phyloP scores from a whole-genome alignment of 371 early-diverging fungal species.

The Mortierella sp. region DNA sequence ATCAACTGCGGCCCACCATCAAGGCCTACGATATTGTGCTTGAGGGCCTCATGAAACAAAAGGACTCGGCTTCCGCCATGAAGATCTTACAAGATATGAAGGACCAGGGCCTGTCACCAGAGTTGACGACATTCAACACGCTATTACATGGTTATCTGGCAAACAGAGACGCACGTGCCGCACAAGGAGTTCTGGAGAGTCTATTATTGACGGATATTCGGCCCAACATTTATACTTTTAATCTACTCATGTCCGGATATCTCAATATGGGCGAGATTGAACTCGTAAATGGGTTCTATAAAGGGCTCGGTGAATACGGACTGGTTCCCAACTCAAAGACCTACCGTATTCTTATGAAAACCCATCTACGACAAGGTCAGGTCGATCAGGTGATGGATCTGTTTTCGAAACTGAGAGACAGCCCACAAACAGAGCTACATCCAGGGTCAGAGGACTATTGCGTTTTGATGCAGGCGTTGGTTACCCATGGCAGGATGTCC shows the following conservation, averaged over 20 bases:
- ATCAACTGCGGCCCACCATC: conserved; percentile 44
- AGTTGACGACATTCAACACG: conserved; percentile 46
- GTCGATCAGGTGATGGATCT: conserved; percentile 31
- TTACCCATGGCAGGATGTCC: conserved; percentile 26
- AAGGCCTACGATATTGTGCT: conserved; percentile 33
- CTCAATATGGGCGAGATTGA: conserved; percentile 47
- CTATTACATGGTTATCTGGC: conserved; percentile 35
- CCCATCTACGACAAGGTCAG: conserved; percentile 37
- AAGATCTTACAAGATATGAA: conserved; percentile 44
- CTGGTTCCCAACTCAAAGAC: conserved; percentile 54
- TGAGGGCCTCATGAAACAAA: conserved; percentile 17
- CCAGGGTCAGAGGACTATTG: conserved; percentile 38
- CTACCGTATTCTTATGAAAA: conserved; percentile 45
- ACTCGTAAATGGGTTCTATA: conserved; percentile 54
- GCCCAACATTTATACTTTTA: conserved; percentile 58
- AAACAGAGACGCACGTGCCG: conserved; percentile 33
- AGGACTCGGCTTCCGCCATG: conserved; percentile 29
- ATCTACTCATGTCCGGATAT: conserved; percentile 57
- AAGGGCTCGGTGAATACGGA: conserved; percentile 57
- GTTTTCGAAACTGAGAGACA: conserved; percentile 43
- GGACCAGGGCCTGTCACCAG: conserved; percentile 24
- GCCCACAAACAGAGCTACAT: conserved; percentile 20
- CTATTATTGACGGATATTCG: conserved; percentile 51
- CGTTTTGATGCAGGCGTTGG: conserved; percentile 37
- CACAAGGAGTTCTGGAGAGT: conserved; percentile 40